Evolutionary conservation across 371 early-diverging fungal genomes (phyloP), one percentile per base, ranked within the genome.

Genomic region (Mucor saturninus): DNA sequence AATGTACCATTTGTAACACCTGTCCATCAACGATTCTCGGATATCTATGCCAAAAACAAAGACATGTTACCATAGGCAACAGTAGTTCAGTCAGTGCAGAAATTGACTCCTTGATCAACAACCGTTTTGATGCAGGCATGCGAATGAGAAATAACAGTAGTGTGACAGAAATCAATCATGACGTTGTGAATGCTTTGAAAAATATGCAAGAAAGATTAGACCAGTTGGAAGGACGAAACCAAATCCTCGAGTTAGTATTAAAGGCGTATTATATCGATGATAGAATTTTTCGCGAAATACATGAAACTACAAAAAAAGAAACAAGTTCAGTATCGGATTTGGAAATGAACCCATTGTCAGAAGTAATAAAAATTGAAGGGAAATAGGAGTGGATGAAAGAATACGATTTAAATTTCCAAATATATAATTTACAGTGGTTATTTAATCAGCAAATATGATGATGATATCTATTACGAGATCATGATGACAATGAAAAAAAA

Each of bases 1-100:
- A 68, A 46, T 62, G 26, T 77, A 28, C 77, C 77, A 2, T 58
- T 77, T 11, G 61, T 72, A 10, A 57, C 70, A 7, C 73, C 77
- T 10, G 73, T 77, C 4, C 69, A 74, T 56, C 56, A 56, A 29
- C 65, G 71, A 6, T 74, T 74, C 65, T 62, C 55, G 4, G 40
- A 50, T 28, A 39, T 55, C 2, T 61, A 55, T 32, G 60, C 52
- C 28, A 65, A 72, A 6, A 35, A 8, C 8, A 8, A 35, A 6
- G 4, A 35, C 21, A 21, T 35, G 8, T 4, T 35, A 35, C 4
- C 35, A 8, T 4, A 6, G 35, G 8, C 8, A 8, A 35, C 35
- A 35, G 35, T 8, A 6, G 35, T 35, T 35, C 35, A 35, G 35
- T 8, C 8, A 8, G 8, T 35, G 8, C 4, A 35, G 4, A 6